Evolutionary conservation across 768 basidiomycete species (phyloP), one percentile per base, ranked within the genome.

Genomic region (Coprinellus micaceus): DNA sequence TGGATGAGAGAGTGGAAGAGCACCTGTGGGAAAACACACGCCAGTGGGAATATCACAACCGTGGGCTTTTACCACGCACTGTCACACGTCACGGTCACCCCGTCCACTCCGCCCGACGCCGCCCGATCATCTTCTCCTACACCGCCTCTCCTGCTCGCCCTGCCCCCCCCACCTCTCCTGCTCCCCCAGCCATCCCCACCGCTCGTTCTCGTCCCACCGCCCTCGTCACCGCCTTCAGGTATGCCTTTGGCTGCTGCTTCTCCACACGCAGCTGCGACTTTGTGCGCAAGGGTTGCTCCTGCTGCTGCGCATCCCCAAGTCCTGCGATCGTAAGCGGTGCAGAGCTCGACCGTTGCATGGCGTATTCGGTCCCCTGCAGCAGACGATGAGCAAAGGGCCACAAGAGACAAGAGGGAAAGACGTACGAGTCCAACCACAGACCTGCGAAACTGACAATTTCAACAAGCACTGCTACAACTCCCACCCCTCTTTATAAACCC

Each of bases 121-220:
- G 69, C 39, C 64, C 63, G 41, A 66, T 61, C 40, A 75, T 63
- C 37, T 63, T 60, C 33, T 67, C 62, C 61, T 74, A 72, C 57
- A 74, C 61, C 53, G 69, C 70, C 25, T 76, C 70, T 52, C 63
- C 46, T 62, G 61, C 7, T 67, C 62, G 44, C 52, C 45, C 29
- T 50, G 36, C 15, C 22, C 28, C 50, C 21, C 26, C 46, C 15
- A 24, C 5, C 22, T 51, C 40, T 4, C 29, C 60, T 50, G 54
- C 33, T 25, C 36, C 21, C 39, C 17, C 37, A 78, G 62, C 81
- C 81, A 82, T 33, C 63, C 60, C 76, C 78, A 79, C 45, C 52
- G 50, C 57, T 70, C 68, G 52, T 69, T 67, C 22, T 64, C 67
- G 25, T 66, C 67, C 45, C 37, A 64, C 40, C 60, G 75, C 61